A percentile compares a stretch with the other conserved stretches of the same genome.
Evolutionary conservation across 176 grass and related monocot genomes (phyloP).

Genomic region (Musa schizocarpa): DNA sequence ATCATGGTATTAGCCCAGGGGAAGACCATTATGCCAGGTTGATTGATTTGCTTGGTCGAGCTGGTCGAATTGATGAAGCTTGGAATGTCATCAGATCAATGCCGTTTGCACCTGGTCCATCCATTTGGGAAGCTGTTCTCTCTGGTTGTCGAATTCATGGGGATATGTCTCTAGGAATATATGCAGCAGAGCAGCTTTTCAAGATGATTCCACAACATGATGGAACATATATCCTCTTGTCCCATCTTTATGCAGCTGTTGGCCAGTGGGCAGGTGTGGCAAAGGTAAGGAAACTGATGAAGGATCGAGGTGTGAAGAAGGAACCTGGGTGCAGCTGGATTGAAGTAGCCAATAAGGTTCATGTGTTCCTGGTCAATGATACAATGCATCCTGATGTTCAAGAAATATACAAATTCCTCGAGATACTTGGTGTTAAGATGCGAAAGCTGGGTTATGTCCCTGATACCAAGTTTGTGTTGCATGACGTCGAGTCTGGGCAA

Average conservation of each 20-base stretch:
- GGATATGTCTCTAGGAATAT: constrained; percentile 50
- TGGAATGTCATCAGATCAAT: constrained; percentile 59
- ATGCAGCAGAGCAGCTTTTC: constrained; percentile 62
- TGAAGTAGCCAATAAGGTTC: constrained; percentile 67
- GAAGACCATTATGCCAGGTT: constrained; percentile 74
- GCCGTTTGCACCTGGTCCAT: constrained; percentile 53
- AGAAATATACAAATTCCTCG: constrained; percentile 54
- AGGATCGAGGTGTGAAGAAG: constrained; percentile 87
- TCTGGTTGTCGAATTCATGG: constrained; percentile 52
- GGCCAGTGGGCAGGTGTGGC: constrained; percentile 68
- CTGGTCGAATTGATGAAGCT: constrained; percentile 61
- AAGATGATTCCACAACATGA: constrained; percentile 64
- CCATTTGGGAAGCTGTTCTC: constrained; percentile 75
- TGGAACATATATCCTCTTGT: constrained; percentile 80
- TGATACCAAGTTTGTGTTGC: constrained; percentile 68
- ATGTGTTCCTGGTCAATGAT: constrained; percentile 78
- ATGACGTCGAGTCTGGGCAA: constrained; percentile 51
- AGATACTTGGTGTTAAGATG: constrained; percentile 67
- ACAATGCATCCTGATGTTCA: constrained; percentile 62
- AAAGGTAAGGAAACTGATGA: constrained; percentile 86
- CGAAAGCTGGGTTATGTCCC: constrained; percentile 73
- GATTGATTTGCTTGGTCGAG: constrained; percentile 72
- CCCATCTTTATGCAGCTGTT: constrained; percentile 76
- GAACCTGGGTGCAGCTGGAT: constrained; percentile 97
- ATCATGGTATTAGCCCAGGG: constrained; percentile 63